phyloP scores from a whole-genome alignment of 2,329 filamentous ascomycete genomes.

The Sporothrix luriei region DNA sequence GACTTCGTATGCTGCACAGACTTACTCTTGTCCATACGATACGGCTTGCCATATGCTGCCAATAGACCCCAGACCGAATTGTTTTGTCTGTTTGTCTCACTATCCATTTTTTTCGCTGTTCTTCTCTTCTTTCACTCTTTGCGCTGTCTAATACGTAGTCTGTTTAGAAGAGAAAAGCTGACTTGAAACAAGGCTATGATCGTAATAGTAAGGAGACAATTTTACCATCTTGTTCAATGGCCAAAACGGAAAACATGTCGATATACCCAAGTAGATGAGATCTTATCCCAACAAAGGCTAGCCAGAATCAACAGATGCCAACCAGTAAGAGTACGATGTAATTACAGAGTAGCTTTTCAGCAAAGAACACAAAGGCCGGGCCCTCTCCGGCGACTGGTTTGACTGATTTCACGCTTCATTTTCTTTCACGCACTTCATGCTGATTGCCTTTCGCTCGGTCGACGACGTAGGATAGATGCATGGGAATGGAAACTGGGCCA shows the following conservation, averaged over 20 bases:
- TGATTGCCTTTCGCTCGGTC: no score
- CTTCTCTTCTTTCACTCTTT: neutral
- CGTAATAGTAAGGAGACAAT: neutral
- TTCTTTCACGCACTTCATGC: no score
- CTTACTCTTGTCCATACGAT: neutral
- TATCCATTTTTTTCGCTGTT: constrained; percentile 8
- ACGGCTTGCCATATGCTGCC: neutral
- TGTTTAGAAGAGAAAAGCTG: neutral
- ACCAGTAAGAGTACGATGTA: no score
- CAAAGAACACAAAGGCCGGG: no score
- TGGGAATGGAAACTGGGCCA: no score
- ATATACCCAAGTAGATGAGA: neutral
- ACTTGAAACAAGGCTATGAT: neutral
- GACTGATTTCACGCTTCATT: no score
- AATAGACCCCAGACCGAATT: neutral
- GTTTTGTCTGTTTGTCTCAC: constrained; percentile 2
- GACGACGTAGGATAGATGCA: no score
- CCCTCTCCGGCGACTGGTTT: no score
- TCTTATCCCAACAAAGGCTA: neutral
- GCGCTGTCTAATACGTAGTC: neutral
- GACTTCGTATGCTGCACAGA: neutral
- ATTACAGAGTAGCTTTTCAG: no score
- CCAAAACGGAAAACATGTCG: neutral
- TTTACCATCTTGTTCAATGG: no score
- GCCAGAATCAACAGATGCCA: no score